Conservation (phyloP, 495 filamentous ascomycete genomes). For the Stereocaulon alpinum region DNA sequence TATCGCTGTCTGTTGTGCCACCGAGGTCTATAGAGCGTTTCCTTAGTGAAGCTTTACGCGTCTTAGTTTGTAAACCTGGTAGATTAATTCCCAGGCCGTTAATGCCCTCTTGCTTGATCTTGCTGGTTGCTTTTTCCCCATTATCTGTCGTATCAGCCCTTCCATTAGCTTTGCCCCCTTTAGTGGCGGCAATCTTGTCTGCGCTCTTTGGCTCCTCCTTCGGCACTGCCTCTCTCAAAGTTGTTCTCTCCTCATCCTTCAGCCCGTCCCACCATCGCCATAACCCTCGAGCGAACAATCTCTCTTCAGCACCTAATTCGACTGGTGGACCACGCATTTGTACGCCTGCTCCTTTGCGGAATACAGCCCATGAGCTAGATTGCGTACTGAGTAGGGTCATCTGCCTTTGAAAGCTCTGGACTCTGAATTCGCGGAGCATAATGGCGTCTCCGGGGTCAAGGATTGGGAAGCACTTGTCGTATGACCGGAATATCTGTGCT, state of each 20-base stretch:
- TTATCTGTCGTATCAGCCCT: not conserved
- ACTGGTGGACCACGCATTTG: slow-evolving; percentile 53
- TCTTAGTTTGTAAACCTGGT: slow-evolving; percentile 25
- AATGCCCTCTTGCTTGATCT: slow-evolving; percentile 30
- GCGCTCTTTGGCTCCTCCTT: slow-evolving; percentile 5
- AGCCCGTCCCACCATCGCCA: slow-evolving; percentile 41
- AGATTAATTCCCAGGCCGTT: slow-evolving; percentile 28
- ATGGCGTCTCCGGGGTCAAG: slow-evolving; percentile 63
- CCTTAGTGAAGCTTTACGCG: slow-evolving; percentile 11
- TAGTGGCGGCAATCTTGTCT: slow-evolving; percentile 33
- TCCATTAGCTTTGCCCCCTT: slow-evolving; percentile 30
- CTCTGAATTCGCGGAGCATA: slow-evolving; percentile 64
- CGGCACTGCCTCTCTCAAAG: slow-evolving; percentile 22
- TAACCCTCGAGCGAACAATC: slow-evolving; percentile 42
- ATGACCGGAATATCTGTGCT: slow-evolving; percentile 66
- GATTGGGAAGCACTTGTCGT: slow-evolving; percentile 58
- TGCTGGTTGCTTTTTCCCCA: slow-evolving; percentile 29
- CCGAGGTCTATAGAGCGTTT: slow-evolving; percentile 3
- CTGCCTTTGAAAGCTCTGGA: slow-evolving; percentile 39
- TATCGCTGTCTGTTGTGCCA: slow-evolving; percentile 27
- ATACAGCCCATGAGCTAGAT: slow-evolving; percentile 58
- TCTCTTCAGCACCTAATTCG: slow-evolving; percentile 51
- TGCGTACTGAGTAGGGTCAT: slow-evolving; percentile 39
- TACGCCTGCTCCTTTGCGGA: slow-evolving; percentile 33
- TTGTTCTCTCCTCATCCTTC: slow-evolving; percentile 24